Evolutionary conservation across 2,329 filamentous ascomycete species (phyloP).

Genomic region (Colletotrichum ledebouriae): DNA sequence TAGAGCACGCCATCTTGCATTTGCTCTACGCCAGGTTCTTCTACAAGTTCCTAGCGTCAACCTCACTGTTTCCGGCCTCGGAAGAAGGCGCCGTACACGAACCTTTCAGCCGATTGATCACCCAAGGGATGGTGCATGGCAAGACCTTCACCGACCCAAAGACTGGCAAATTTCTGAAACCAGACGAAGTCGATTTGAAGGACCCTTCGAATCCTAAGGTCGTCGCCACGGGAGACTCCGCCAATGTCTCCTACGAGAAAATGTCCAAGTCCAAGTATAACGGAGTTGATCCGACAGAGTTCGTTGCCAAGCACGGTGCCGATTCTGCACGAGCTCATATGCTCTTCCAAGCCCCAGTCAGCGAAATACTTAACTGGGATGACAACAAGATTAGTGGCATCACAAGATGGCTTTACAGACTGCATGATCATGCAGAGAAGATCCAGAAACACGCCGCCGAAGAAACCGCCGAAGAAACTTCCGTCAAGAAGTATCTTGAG

Average conservation of each 20-base stretch:
- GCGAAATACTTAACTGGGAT: conserved; percentile 89
- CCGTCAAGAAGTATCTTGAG: conserved; percentile 53
- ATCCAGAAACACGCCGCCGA: conserved; percentile 44
- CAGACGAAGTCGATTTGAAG: conserved; percentile 78
- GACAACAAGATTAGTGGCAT: conserved; percentile 85
- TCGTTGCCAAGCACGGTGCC: conserved; percentile 81
- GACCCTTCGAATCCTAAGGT: conserved; percentile 70
- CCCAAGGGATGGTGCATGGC: conserved; percentile 94
- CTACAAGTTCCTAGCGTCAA: conserved; percentile 83
- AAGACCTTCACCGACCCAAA: conserved; percentile 83
- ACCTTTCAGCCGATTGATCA: conserved; percentile 85
- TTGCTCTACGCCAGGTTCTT: conserved; percentile 91
- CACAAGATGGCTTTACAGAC: conserved; percentile 81
- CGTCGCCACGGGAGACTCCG: conserved; percentile 68
- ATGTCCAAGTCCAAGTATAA: conserved; percentile 98
- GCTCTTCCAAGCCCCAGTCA: conserved; percentile 88
- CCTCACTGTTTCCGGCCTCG: conserved; percentile 59
- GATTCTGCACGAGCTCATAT: conserved; percentile 90
- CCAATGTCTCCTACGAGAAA: conserved; percentile 82
- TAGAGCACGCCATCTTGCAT: conserved; percentile 92
- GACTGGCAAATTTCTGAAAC: conserved; percentile 82
- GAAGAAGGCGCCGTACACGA: conserved; percentile 65
- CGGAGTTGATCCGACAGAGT: conserved; percentile 83
- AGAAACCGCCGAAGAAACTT: conserved; percentile 13
- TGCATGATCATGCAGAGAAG: conserved; percentile 69